These are phyloP conservation scores for Pontederia crassipes DNA, from an alignment of 176 grass and related monocot species.

Conservation along the genomic window DNA sequence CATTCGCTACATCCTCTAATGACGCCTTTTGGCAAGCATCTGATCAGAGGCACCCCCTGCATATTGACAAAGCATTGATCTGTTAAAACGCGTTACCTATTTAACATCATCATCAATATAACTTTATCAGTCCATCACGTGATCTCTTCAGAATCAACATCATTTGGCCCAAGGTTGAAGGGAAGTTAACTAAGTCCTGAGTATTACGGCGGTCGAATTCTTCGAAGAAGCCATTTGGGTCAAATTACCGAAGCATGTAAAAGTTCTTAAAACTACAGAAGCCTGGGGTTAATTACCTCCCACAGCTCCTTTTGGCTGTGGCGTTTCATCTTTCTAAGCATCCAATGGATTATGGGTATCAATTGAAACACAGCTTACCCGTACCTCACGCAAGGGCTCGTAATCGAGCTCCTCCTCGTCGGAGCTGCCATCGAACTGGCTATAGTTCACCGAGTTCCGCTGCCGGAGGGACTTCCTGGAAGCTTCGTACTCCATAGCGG, in stretches of 20 bases:
- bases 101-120: neutral
- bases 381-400: neutral
- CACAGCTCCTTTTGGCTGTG: too few relatives aligned
- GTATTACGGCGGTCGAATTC: too few relatives aligned
- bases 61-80: neutral
- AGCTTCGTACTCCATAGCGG: constrained; percentile 27
- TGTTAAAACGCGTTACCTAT: too few relatives aligned
- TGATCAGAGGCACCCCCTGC: constrained; percentile 34
- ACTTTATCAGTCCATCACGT: neutral
- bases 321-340: too few relatives aligned
- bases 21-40: constrained; percentile 71
- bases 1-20: constrained; percentile 70
- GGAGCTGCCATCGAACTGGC: constrained; percentile 33
- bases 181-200: too few relatives aligned
- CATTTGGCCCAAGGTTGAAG: too few relatives aligned
- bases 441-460: constrained; percentile 61
- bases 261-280: too few relatives aligned
- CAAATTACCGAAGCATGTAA: too few relatives aligned
- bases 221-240: too few relatives aligned
- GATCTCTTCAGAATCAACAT: too few relatives aligned
- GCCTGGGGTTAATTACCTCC: too few relatives aligned
- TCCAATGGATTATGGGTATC: neutral
- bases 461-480: constrained; percentile 50
- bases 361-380: neutral
- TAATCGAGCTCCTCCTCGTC: constrained; percentile 39